Evolutionary conservation across 1,284 basidiomycete species (phyloP).

Genomic region (Fomes fomentarius): DNA sequence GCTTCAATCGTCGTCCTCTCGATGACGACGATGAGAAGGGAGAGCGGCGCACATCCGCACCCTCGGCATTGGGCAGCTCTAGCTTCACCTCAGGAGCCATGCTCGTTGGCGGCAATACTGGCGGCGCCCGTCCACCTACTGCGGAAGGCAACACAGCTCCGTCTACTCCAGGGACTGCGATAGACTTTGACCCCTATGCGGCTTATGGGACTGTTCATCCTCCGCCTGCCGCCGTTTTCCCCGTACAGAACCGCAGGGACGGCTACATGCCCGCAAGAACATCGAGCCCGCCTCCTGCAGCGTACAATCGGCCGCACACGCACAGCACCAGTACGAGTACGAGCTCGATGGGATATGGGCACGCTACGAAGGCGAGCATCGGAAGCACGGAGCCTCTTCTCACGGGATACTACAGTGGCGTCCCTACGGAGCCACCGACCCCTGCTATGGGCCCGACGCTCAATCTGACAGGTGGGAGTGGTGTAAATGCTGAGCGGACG

Average conservation of each 20-base stretch:
- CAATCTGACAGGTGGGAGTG: constrained; percentile 14
- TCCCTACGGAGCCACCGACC: constrained; percentile 30
- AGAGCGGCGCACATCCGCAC: constrained; percentile 27
- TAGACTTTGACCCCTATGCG: constrained; percentile 57
- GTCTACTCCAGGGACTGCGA: constrained; percentile 14
- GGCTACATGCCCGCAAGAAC: constrained; percentile 51
- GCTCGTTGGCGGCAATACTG: constrained; percentile 14
- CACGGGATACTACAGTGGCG: constrained; percentile 41
- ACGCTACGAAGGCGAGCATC: constrained; percentile 53
- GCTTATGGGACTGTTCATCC: constrained; percentile 43
- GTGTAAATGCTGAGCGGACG: constrained; percentile 36
- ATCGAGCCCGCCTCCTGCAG: constrained; percentile 46
- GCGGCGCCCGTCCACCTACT: constrained; percentile 36
- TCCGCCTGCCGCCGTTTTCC: constrained; percentile 30
- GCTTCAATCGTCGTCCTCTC: constrained; percentile 62
- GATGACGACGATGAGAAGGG: constrained; percentile 51
- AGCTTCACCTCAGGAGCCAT: constrained; percentile 16
- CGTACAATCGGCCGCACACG: constrained; percentile 24
- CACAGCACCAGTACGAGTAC: constrained; percentile 33
- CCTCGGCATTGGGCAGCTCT: constrained; percentile 22
- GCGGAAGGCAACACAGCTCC: constrained; percentile 24
- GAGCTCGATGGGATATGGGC: constrained; percentile 33
- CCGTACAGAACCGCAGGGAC: constrained; percentile 32
- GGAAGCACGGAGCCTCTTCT: constrained; percentile 70
- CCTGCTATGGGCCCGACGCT: constrained; percentile 25